phyloP scores from a whole-genome alignment of 345 rosid genomes.

The Citrus hindsii region DNA sequence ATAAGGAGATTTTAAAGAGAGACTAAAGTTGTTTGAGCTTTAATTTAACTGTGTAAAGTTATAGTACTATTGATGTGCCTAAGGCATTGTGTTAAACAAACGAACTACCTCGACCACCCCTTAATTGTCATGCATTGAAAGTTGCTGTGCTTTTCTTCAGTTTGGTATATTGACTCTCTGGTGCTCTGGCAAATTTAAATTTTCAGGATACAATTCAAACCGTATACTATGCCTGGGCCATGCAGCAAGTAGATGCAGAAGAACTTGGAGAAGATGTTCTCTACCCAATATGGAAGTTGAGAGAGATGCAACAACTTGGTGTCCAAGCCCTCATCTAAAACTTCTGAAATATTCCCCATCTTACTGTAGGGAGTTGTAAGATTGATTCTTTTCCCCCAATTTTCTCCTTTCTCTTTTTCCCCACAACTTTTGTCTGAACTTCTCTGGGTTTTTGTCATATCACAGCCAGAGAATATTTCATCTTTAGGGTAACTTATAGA shows the following conservation, averaged over 20 bases:
- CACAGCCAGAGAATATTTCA: background rate
- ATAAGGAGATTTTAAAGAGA: background rate
- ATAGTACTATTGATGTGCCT: background rate
- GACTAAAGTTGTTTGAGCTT: background rate
- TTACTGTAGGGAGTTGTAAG: conserved; percentile 9
- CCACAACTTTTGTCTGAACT: background rate
- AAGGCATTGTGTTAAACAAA: background rate
- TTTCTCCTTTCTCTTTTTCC: background rate
- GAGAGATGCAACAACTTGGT: conserved; percentile 73
- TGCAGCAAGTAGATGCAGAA: conserved; percentile 84
- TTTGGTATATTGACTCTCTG: background rate
- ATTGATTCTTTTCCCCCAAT: background rate
- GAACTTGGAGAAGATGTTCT: conserved; percentile 86
- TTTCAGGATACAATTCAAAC: conserved; percentile 82
- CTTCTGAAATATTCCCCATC: background rate
- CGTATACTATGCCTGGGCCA: conserved; percentile 83
- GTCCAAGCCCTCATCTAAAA: conserved; percentile 68
- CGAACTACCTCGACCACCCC: too few species aligned
- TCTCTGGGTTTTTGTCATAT: conserved; percentile 17
- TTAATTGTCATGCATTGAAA: background rate
- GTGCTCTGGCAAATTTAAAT: background rate
- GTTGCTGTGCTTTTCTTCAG: background rate
- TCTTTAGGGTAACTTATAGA: background rate
- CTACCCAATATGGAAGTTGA: conserved; percentile 86
- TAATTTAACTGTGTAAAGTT: background rate